These are phyloP conservation scores for Maudiozyma pseudohumilis DNA, from an alignment of 805 yeast genomes.

Conservation along the genomic window DNA sequence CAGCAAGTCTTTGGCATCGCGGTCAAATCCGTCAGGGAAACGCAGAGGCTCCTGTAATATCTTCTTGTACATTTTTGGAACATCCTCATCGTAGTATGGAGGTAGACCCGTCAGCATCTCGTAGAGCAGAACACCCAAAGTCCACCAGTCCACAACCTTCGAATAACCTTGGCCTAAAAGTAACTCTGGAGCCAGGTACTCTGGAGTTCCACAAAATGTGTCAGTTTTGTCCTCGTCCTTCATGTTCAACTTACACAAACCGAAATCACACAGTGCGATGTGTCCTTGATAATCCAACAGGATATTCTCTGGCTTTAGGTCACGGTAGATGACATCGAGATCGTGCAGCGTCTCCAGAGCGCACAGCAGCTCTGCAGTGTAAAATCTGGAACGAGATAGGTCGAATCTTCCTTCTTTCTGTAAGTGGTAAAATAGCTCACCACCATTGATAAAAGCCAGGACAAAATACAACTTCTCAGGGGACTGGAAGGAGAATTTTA, in stretches of 20 bases:
- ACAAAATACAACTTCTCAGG: slow-evolving; percentile 91
- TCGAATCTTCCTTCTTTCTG: slow-evolving; percentile 87
- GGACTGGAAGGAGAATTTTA: slow-evolving; percentile 93
- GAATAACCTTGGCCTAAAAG: slow-evolving; percentile 89
- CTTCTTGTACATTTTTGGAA: slow-evolving; percentile 86
- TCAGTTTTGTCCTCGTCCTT: slow-evolving; percentile 74
- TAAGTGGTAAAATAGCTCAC: slow-evolving; percentile 88
- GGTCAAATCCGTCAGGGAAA: slow-evolving; percentile 82
- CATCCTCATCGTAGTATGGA: slow-evolving; percentile 93
- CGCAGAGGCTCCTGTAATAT: slow-evolving; percentile 80
- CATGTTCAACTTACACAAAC: slow-evolving; percentile 93
- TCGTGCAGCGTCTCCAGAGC: slow-evolving; percentile 90
- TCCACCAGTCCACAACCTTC: slow-evolving; percentile 97
- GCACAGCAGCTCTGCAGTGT: slow-evolving; percentile 85
- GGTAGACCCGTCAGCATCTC: slow-evolving; percentile 97
- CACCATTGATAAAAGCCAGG: slow-evolving; percentile 90
- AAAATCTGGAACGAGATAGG: slow-evolving; percentile 80
- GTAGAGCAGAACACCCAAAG: slow-evolving; percentile 83
- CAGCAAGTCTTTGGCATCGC: slow-evolving; percentile 74
- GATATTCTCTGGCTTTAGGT: slow-evolving; percentile 92
- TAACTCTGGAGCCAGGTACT: slow-evolving; percentile 91
- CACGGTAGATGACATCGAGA: slow-evolving; percentile 88
- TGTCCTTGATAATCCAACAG: slow-evolving; percentile 93
- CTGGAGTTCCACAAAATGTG: slow-evolving; percentile 98
- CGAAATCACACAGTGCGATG: slow-evolving; percentile 95